A percentile compares a stretch with the other conserved stretches of the same genome.
phyloP scores from a whole-genome alignment of 1,284 basidiomycete species.

The Stereum hirsutum region DNA sequence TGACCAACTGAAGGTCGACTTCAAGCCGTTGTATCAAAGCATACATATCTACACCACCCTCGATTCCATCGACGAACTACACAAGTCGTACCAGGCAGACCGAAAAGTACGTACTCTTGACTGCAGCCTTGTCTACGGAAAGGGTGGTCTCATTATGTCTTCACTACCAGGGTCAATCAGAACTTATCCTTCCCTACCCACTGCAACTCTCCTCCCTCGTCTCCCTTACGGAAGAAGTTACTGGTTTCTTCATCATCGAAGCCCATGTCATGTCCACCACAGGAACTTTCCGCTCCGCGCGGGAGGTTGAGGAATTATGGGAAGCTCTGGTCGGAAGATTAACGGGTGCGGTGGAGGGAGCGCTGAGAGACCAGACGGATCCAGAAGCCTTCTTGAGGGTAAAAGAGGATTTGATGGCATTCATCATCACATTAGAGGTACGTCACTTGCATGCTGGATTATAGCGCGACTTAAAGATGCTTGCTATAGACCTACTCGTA shows the following conservation, averaged over 20 bases:
- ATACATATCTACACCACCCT: conserved; percentile 96
- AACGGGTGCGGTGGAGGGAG: conserved; percentile 65
- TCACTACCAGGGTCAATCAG: conserved; percentile 80
- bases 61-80: conserved; percentile 83
- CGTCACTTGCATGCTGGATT: conserved; percentile 1
- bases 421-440: conserved; percentile 93
- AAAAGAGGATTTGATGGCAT: conserved; percentile 80
- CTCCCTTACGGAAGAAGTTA: conserved; percentile 83
- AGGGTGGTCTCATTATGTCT: not conserved
- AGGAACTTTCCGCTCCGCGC: conserved; percentile 76
- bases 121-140: not conserved
- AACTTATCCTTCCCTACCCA: conserved; percentile 79
- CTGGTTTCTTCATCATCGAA: conserved; percentile 99
- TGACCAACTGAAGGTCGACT: conserved; percentile 83
- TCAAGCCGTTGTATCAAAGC: conserved; percentile 92
- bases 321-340: conserved; percentile 80
- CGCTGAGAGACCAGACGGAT: conserved; percentile 72
- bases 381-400: conserved; percentile 78
- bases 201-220: conserved; percentile 39
- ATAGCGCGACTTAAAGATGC: not conserved
- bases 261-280: conserved; percentile 88
- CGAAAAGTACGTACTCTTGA: conserved; percentile 55
- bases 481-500: conserved; percentile 71
- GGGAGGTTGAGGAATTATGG: conserved; percentile 96
- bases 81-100: conserved; percentile 91